These are phyloP conservation scores for Gyromitra esculenta DNA, from an alignment of 2,329 filamentous ascomycete species.

Conservation along the genomic window DNA sequence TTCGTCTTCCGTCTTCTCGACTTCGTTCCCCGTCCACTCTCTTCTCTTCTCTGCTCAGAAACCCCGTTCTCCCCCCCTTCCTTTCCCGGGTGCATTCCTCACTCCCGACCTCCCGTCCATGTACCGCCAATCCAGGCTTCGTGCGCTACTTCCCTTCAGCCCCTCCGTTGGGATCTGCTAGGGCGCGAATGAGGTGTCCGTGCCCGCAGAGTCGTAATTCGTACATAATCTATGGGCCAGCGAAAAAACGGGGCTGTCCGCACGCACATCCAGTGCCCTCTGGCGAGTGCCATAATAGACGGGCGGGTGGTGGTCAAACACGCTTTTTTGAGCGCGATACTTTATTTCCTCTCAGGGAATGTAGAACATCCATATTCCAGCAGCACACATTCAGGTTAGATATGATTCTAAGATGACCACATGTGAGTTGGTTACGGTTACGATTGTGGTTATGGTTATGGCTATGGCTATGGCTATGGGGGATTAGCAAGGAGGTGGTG, in stretches of 20 bases:
- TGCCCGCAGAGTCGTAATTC: conserved; percentile 52
- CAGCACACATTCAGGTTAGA: conserved; percentile 41
- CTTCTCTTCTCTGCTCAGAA: conserved; percentile 17
- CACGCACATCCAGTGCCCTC: conserved; percentile 46
- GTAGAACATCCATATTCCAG: conserved; percentile 39
- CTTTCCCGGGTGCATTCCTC: conserved; percentile 51
- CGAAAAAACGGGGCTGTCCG: conserved; percentile 51
- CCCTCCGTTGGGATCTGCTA: conserved; percentile 53
- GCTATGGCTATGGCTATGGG: too few relatives aligned
- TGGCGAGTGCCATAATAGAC: conserved; percentile 39
- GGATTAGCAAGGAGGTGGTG: conserved; percentile 15
- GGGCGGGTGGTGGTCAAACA: conserved; percentile 40
- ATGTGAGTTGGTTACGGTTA: conserved; percentile 32
- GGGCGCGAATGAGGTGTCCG: conserved; percentile 51
- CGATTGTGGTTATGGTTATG: too few relatives aligned
- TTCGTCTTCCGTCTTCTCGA: conserved; percentile 40
- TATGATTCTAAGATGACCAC: conserved; percentile 42
- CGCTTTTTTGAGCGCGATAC: conserved; percentile 46
- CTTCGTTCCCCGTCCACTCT: conserved; percentile 30
- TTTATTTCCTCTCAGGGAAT: conserved; percentile 51
- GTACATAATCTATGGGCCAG: conserved; percentile 51
- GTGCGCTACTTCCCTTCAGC: conserved; percentile 51
- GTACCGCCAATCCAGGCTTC: conserved; percentile 52
- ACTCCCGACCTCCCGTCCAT: conserved; percentile 46
- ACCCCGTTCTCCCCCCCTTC: conserved; percentile 37